Percentiles rank a stretch among this genome's conserved stretches.
Conservation (phyloP, 2,329 filamentous ascomycete genomes). For the Fusarium verticillioides region DNA sequence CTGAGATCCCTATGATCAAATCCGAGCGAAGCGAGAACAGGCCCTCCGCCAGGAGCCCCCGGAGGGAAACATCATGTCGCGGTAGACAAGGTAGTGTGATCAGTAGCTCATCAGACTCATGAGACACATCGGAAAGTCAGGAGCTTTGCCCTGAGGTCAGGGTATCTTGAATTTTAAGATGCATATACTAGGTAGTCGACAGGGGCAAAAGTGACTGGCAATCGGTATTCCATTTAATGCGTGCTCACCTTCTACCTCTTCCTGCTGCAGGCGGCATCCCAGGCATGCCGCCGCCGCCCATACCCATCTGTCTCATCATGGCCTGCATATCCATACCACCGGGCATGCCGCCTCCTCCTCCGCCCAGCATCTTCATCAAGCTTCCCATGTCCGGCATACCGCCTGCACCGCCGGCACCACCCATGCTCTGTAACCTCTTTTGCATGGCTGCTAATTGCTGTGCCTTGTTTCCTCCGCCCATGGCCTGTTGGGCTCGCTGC, state of each 20-base stretch:
- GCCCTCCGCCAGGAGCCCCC: neutral
- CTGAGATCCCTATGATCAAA: rapidly evolving
- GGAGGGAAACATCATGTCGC: neutral
- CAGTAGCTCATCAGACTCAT: neutral
- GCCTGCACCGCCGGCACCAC: slow-evolving; percentile 73
- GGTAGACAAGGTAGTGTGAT: neutral
- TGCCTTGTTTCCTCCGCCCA: slow-evolving; percentile 90
- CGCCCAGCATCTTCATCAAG: slow-evolving; percentile 91
- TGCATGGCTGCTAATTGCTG: slow-evolving; percentile 98
- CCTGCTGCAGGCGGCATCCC: slow-evolving; percentile 44
- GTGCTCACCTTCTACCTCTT: slow-evolving; percentile 46
- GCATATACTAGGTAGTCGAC: neutral
- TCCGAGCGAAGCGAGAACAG: neutral
- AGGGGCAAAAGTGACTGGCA: neutral
- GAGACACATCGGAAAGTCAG: neutral
- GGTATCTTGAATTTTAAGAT: neutral
- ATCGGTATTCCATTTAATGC: neutral
- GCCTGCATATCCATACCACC: slow-evolving; percentile 81
- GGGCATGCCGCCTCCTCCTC: slow-evolving; percentile 60
- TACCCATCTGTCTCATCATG: slow-evolving; percentile 80
- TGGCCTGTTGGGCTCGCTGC: slow-evolving; percentile 89
- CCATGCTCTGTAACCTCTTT: slow-evolving; percentile 93
- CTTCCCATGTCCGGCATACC: slow-evolving; percentile 85
- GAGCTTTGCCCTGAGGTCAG: neutral
- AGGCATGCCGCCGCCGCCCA: slow-evolving; percentile 63